Evolutionary conservation across 768 basidiomycete species (phyloP), one percentile per base, ranked within the genome.

Genomic region (Boletus sensibilis): DNA sequence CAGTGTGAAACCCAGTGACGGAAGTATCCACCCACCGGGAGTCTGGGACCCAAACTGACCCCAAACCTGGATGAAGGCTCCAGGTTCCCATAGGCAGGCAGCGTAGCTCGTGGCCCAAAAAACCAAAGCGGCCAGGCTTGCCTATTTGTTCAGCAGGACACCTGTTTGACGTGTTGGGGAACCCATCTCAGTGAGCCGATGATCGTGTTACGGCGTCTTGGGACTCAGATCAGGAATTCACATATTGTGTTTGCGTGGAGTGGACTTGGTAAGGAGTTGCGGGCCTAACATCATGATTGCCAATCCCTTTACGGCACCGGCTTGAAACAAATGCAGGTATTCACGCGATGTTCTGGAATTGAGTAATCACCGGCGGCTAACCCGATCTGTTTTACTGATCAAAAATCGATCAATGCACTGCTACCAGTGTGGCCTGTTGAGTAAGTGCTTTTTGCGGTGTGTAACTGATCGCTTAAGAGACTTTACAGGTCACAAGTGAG

Each of bases 301-400:
- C 69, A 69, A 67, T 72, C 69, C 52, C 59, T 35, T 72, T 73
- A 73, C 70, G 72, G 62, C 62, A 72, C 47, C 49, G 39, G 52
- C 39, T 45, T 68, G 67, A 72, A 73, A 67, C 64, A 62, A 50
- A 59, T 58, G 56, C 52, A 53, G 49, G 55, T 50, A 50, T 53
- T 57, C 64, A 58, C 55, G 62, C 55, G 68, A 60, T 50, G 43
- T 62, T 56, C 52, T 57, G 55, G 62, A 58, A 54, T 62, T 72
- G 70, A 73, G 63, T 68, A 72, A 71, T 65, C 55, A 50, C 65
- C 68, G 66, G 68, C 71, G 62, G 64, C 53, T 68, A 59, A 53
- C 56, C 56, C 54, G 59, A 67, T 63, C 64, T 62, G 58, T 56
- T 61, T 52, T 43, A 54, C 57, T 71, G 61, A 66, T 67, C 65